These are phyloP conservation scores for Pleurotus citrinopileatus DNA, from an alignment of 768 basidiomycete species.

Conservation along the genomic window DNA sequence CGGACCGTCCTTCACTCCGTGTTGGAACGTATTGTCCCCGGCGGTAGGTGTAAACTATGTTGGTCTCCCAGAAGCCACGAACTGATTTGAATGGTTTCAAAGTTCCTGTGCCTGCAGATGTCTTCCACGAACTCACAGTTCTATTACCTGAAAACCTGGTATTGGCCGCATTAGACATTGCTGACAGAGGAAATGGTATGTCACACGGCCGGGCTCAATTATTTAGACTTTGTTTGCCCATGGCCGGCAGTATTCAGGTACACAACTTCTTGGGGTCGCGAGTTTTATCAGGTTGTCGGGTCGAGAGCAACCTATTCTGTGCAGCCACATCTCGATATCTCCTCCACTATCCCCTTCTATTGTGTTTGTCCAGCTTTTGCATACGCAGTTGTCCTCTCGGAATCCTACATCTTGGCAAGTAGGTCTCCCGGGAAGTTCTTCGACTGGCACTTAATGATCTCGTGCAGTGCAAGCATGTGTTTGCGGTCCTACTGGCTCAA, in stretches of 20 bases:
- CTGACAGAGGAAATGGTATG: slow-evolving; percentile 69
- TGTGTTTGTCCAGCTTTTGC: slow-evolving; percentile 78
- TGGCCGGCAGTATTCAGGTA: slow-evolving; percentile 55
- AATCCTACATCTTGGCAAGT: slow-evolving; percentile 63
- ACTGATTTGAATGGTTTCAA: neutral
- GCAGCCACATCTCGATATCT: slow-evolving; percentile 34
- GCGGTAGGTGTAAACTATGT: neutral
- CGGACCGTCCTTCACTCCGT: neutral
- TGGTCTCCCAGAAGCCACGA: neutral
- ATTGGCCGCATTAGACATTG: slow-evolving; percentile 71
- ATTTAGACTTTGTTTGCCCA: neutral
- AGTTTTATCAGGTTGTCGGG: slow-evolving; percentile 66
- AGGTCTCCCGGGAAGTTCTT: slow-evolving; percentile 8
- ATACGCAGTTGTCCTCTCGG: slow-evolving; percentile 56
- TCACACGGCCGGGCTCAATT: neutral
- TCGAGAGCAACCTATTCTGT: slow-evolving; percentile 63
- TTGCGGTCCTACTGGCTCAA: slow-evolving; percentile 62
- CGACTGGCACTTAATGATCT: neutral
- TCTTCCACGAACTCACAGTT: slow-evolving; percentile 50
- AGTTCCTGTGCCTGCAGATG: slow-evolving; percentile 44
- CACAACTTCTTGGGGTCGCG: slow-evolving; percentile 51
- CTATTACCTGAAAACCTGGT: slow-evolving; percentile 64
- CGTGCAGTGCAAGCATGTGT: slow-evolving; percentile 74
- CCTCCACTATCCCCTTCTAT: slow-evolving; percentile 32
- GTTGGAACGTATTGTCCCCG: neutral